Evolutionary conservation across 139 green algal genomes (phyloP).

Genomic region (Volvox reticuliferus): DNA sequence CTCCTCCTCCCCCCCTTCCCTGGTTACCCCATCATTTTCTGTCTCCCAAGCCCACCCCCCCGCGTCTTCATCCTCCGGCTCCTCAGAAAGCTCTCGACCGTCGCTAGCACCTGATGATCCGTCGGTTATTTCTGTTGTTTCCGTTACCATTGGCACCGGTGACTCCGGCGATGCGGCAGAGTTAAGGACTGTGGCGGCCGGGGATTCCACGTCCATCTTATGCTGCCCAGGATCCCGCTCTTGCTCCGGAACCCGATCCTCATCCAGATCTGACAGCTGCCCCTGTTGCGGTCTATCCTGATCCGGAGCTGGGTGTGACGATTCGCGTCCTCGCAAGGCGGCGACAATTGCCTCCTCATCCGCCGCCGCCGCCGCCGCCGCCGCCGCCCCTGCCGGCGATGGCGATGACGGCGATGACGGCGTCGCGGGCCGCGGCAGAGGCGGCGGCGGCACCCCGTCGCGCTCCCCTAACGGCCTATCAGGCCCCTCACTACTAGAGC

Average conservation of each 20-base stretch:
- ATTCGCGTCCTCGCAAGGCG: too few species aligned
- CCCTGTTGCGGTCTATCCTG: background rate
- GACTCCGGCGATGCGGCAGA: too few species aligned
- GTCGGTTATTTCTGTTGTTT: background rate
- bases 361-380: too few species aligned
- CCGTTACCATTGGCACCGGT: too few species aligned
- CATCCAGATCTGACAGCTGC: background rate
- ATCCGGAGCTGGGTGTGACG: background rate
- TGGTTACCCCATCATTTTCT: background rate
- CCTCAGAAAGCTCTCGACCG: background rate
- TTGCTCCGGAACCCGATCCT: background rate
- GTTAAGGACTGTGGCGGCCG: too few species aligned
- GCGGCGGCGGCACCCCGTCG: too few species aligned
- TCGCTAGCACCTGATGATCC: background rate
- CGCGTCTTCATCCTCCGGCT: background rate
- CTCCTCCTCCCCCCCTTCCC: conserved; percentile 31
- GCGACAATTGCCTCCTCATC: background rate
- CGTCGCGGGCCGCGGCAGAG: background rate
- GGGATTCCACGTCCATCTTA: too few species aligned
- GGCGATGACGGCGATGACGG: too few species aligned
- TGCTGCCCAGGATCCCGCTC: background rate
- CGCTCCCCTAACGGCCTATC: too few species aligned
- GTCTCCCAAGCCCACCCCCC: background rate
- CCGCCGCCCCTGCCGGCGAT: too few species aligned
- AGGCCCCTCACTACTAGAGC: background rate